Base-by-base conservation (phyloP, 2,329 filamentous ascomycete species). In the Pseudogymnoascus sp. region DNA sequence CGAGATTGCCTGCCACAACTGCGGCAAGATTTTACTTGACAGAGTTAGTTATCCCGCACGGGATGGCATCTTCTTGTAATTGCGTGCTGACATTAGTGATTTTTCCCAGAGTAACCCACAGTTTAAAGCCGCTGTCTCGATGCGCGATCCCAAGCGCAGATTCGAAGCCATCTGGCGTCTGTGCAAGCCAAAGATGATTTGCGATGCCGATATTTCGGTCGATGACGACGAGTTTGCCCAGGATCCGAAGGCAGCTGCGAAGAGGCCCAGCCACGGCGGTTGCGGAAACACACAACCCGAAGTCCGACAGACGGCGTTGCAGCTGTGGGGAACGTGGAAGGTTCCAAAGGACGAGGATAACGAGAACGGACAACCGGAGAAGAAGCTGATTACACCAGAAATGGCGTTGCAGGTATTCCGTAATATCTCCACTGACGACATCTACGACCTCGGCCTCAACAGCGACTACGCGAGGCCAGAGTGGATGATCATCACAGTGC, bases 1-100 rank as follows among this genome's bases (percentile, higher is more conserved):
- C 76, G 96, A 99, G 83, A 95, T 93, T 70, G 93, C 99, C 77
- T 99, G 96, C 84, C 93, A 96, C 80, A 97, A 96, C 78, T 99
- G 96, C 83, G 93, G 93, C 79, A 96, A 95, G 82, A 91, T 97
- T 74, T 86, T 96, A 82, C 89, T 92, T 79, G 93, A 97, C 85
- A 90, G 91, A 88, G 93, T 97, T 88, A 91, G 93, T 96, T 81
- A 82, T 81, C 80, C 81, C 81, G 80, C 75, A 73, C 75, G 77
- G 79, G 76, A 81, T 81, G 79, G 78, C 82, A 78, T 71, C 76
- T 77, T 74, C 73, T 72, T 73, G 73, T 76, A 77, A 73, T 76
- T 79, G 78, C 81, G 72, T 85, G 81, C 86, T 89, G 82, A 89
- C 81, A 76, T 33, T 33, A 35, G 49, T 77, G 69, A 71, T 75